Percentiles rank a stretch among this genome's conserved stretches.
These are phyloP conservation scores for Lactarius deliciosus DNA, from an alignment of 768 basidiomycete species.

Conservation along the genomic window DNA sequence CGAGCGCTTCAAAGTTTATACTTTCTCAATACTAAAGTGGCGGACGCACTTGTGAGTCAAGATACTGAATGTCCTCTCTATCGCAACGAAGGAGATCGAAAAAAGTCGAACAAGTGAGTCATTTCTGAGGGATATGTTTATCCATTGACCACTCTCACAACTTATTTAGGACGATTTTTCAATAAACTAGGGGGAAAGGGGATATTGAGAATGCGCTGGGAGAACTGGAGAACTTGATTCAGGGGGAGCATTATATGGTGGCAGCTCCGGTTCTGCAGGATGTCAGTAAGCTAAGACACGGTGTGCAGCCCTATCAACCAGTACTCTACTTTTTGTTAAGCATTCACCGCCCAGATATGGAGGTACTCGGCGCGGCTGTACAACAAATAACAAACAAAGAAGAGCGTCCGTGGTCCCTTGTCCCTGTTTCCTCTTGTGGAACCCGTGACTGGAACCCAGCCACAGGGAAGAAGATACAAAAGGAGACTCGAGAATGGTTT, in stretches of 20 bases:
- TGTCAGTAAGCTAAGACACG: not conserved
- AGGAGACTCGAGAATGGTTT: not conserved
- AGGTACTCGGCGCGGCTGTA: not conserved
- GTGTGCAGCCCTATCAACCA: not conserved
- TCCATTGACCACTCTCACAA: not conserved
- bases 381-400: not conserved
- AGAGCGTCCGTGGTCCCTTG: not conserved
- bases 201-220: not conserved
- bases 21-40: not conserved
- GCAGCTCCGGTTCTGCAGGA: not conserved
- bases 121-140: too few relatives aligned
- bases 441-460: not conserved
- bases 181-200: not conserved
- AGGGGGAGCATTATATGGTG: constrained; percentile 4
- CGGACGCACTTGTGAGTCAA: constrained; percentile 6
- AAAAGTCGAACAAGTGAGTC: not conserved
- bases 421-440: not conserved
- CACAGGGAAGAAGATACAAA: not conserved
- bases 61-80: not conserved
- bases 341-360: not conserved
- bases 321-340: not conserved
- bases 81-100: constrained; percentile 6
- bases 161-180: not conserved
- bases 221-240: constrained; percentile 2
- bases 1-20: constrained; percentile 2